Evolutionary conservation across 805 yeast species (phyloP).

Genomic region (Wickerhamomyces kurtzmanii): DNA sequence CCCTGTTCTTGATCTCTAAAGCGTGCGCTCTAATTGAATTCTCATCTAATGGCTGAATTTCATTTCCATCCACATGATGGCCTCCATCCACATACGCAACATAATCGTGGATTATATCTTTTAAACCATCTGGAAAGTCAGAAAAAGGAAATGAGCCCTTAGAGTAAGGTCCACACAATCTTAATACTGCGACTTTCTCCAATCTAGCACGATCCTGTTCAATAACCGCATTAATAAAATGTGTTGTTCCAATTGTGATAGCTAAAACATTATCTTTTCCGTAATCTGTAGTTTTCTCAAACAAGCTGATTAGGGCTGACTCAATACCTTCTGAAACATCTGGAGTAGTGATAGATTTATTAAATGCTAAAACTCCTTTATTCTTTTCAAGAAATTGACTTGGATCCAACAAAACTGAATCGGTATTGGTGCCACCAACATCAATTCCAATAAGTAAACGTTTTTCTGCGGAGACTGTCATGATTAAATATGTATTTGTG

Average conservation of each 20-base stretch:
- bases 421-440: constrained; percentile 45
- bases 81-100: constrained; percentile 30
- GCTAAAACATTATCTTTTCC: constrained; percentile 24
- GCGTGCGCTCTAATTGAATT: constrained; percentile 20
- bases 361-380: constrained; percentile 29
- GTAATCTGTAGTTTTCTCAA: constrained; percentile 13
- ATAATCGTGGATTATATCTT: constrained; percentile 24
- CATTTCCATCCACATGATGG: constrained; percentile 30
- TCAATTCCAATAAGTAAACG: constrained; percentile 35
- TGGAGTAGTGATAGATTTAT: constrained; percentile 32
- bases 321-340: constrained; percentile 34
- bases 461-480: no score
- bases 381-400: constrained; percentile 8
- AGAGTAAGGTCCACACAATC: constrained; percentile 35
- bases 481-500: no score
- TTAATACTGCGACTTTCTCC: constrained; percentile 33
- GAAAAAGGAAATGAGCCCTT: constrained; percentile 28
- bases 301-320: constrained; percentile 23
- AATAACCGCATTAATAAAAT: constrained; percentile 39
- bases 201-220: constrained; percentile 32
- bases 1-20: constrained; percentile 19
- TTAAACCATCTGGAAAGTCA: constrained; percentile 32
- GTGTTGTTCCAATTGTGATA: constrained; percentile 43
- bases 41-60: constrained; percentile 22
- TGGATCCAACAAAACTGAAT: constrained; percentile 34